A percentile compares a stretch with the other conserved stretches of the same genome.
Conservation (phyloP, 192 early-diverging fungal genomes). For the Diversispora eburnea region DNA sequence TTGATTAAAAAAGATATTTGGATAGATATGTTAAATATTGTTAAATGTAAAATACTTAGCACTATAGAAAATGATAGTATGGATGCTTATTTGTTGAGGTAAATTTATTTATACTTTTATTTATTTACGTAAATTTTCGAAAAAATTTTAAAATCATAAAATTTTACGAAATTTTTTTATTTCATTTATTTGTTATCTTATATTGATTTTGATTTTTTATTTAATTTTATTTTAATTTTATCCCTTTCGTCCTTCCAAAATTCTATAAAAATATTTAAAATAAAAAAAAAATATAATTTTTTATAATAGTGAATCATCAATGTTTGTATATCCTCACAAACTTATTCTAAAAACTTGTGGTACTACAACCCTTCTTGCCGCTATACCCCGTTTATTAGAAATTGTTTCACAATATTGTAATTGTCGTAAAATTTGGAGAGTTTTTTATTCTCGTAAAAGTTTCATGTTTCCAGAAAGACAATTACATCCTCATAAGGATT, state of each 20-base stretch:
- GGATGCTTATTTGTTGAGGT: constrained; percentile 91
- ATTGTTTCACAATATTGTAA: constrained; percentile 68
- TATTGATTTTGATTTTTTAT: no score
- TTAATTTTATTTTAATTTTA: no score
- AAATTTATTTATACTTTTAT: not conserved
- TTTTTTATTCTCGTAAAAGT: constrained; percentile 95
- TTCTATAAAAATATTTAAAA: not conserved
- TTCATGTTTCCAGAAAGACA: constrained; percentile 96
- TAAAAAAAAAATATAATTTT: not conserved
- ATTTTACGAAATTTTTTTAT: no score
- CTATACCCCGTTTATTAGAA: constrained; percentile 80
- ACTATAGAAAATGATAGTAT: constrained; percentile 76
- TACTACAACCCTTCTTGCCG: constrained; percentile 88
- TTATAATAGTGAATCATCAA: constrained; percentile 77
- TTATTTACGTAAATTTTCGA: not conserved
- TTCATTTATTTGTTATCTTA: no score
- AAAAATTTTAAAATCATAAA: no score
- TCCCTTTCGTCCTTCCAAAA: not conserved
- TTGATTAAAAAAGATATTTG: constrained; percentile 71
- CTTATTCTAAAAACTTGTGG: constrained; percentile 97
- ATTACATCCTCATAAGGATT: constrained; percentile 80
- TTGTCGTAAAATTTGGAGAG: constrained; percentile 65
- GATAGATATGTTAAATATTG: constrained; percentile 91
- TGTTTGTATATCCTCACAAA: constrained; percentile 97
- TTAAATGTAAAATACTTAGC: constrained; percentile 89